A percentile compares a stretch with the other conserved stretches of the same genome.
Evolutionary conservation across 371 early-diverging fungal genomes (phyloP).

Genomic region (Actinomucor elegans): DNA sequence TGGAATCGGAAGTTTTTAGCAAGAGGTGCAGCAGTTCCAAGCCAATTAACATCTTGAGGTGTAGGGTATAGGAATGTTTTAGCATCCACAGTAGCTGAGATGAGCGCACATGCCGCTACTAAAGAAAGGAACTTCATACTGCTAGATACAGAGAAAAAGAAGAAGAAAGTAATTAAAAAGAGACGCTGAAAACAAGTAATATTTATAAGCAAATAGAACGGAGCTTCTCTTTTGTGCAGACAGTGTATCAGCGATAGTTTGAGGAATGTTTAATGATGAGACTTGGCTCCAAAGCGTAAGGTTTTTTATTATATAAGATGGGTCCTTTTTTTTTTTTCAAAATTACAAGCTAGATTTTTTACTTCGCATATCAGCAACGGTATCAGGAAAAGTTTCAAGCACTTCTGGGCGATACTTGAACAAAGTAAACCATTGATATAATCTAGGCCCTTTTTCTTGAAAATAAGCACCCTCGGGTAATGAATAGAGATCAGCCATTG

Average conservation of each 20-base stretch:
- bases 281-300: too few species aligned
- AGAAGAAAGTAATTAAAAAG: not conserved
- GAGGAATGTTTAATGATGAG: too few species aligned
- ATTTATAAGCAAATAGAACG: too few species aligned
- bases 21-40: slow-evolving; percentile 24
- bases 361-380: slow-evolving; percentile 30
- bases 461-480: slow-evolving; percentile 22
- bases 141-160: not conserved
- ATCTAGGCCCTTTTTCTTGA: slow-evolving; percentile 19
- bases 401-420: slow-evolving; percentile 27
- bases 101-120: slow-evolving; percentile 19
- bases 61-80: slow-evolving; percentile 40
- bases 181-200: not conserved
- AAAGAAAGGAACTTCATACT: slow-evolving; percentile 30
- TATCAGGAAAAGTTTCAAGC: slow-evolving; percentile 20
- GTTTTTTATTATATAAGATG: not conserved
- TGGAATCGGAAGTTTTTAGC: slow-evolving; percentile 21
- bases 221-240: too few species aligned
- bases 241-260: too few species aligned
- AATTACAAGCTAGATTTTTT: slow-evolving; percentile 1
- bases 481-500: slow-evolving; percentile 31
- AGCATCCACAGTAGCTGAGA: slow-evolving; percentile 26
- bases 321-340: too few species aligned
- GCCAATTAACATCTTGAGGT: slow-evolving; percentile 42
- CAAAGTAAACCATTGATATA: slow-evolving; percentile 25